Base-by-base conservation (phyloP, 179 eudicot species). In the Vitellaria paradoxa region DNA sequence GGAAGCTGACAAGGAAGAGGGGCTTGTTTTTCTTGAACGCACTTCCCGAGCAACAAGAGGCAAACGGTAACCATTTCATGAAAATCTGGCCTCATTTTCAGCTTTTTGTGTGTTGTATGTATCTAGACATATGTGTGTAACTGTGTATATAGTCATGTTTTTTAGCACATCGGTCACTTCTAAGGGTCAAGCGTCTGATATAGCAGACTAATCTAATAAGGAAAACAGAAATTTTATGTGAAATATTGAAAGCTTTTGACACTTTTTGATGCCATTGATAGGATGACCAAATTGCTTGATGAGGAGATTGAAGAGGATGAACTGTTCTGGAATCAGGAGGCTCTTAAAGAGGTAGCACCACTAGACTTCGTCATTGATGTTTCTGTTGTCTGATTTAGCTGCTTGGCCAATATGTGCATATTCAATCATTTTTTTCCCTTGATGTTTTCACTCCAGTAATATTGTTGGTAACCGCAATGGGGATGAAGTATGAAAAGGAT, bases 271-370 rank as follows among this genome's bases (percentile, higher is more conserved):
- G 67, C 69, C 66, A 37, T 67, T 78, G 61, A 30, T 67, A 96
- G 99, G 85, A 90, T 96, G 97, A 94, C 77, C 76, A 96, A 90
- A 83, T 87, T 96, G 89, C 88, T 96, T 72, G 97, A 91, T 82
- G 98, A 94, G 1, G 98, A 96, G 89, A 15, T 80, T 80, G 99
- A 96, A 77, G 99, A 96, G 71, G 99, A 96, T 77, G 98, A 96
- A 78, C 74, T 80, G 50, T 96, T 96, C 79, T 96, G 99, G 99
- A 96, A 94, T 83, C 99, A 96, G 81, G 99, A 96, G 15, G 98
- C 98, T 15, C 92, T 96, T 55, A 87, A 88, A 80, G 99, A 96
- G 91, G 98, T 91, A 67, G 30, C 9, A 14, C 12, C 53, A 26
- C 21, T 7, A 26, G 56, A 46, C 40, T 76, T 56, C 30, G 40